phyloP scores from a whole-genome alignment of 495 filamentous ascomycete genomes.

The Aspergillus sclerotioniger region DNA sequence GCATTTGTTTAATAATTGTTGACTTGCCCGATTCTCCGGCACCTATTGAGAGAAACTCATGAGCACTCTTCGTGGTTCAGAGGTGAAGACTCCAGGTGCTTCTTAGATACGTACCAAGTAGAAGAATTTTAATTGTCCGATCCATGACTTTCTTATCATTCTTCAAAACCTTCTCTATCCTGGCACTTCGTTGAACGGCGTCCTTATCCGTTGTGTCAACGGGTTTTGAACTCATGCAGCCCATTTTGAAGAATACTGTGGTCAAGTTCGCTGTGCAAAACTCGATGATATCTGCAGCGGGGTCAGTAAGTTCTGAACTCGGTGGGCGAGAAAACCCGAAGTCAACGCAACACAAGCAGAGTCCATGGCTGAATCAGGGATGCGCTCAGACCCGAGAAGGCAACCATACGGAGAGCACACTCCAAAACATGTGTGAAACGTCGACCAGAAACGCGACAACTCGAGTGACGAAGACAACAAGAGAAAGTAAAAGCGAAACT shows the following conservation, averaged over 20 bases:
- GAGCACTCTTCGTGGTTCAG: constrained; percentile 2
- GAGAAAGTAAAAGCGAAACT: background rate
- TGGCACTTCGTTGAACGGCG: constrained; percentile 41
- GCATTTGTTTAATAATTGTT: constrained; percentile 99
- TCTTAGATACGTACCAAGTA: constrained; percentile 61
- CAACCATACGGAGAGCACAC: background rate
- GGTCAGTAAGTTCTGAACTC: background rate
- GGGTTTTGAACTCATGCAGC: constrained; percentile 44
- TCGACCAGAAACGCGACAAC: background rate
- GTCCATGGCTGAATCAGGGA: constrained; percentile 32
- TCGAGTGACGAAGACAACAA: background rate
- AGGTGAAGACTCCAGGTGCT: background rate
- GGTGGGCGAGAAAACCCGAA: background rate
- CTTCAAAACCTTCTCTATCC: constrained; percentile 75
- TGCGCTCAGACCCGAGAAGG: constrained; percentile 18
- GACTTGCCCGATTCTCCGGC: constrained; percentile 98
- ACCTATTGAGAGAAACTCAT: constrained; percentile 51
- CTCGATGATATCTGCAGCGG: background rate
- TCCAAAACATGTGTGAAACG: constrained; percentile 6
- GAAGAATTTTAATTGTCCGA: constrained; percentile 78
- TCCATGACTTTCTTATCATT: constrained; percentile 78
- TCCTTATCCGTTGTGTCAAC: constrained; percentile 41
- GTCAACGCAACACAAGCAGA: constrained; percentile 1
- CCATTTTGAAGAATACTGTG: constrained; percentile 32
- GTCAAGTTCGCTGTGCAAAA: background rate